A percentile compares a stretch with the other conserved stretches of the same genome.
Evolutionary conservation across 495 filamentous ascomycete genomes (phyloP).

Genomic region (Penicillium pancosmium): DNA sequence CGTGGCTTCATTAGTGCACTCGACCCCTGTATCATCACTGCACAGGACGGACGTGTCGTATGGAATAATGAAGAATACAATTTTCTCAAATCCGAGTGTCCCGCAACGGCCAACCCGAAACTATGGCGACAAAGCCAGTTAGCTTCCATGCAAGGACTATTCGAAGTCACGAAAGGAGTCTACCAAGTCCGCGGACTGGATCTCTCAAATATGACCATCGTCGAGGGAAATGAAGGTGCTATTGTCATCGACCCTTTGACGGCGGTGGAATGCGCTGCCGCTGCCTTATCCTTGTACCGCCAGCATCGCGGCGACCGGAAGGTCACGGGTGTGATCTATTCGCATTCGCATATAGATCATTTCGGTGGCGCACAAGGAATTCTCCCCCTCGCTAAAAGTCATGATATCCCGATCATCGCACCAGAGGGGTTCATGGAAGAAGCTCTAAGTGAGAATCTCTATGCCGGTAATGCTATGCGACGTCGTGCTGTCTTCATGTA

Average conservation of each 20-base stretch:
- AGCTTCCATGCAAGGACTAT: conserved; percentile 21
- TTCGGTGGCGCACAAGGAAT: conserved; percentile 25
- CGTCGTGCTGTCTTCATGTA: conserved; percentile 28
- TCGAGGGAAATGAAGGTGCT: conserved; percentile 28
- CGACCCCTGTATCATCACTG: conserved; percentile 15
- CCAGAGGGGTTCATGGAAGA: conserved; percentile 30
- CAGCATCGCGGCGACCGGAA: conserved; percentile 20
- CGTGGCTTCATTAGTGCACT: conserved; percentile 23
- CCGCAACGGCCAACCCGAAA: conserved; percentile 23
- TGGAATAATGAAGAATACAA: conserved; percentile 26
- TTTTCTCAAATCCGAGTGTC: conserved; percentile 21
- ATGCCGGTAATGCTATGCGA: conserved; percentile 25
- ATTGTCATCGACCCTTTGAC: conserved; percentile 31
- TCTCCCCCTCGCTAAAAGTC: background rate
- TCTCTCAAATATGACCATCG: conserved; percentile 29
- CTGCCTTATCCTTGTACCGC: conserved; percentile 24
- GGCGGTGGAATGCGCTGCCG: conserved; percentile 18
- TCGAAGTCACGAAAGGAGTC: conserved; percentile 25
- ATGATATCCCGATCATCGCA: conserved; percentile 24
- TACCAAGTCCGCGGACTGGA: conserved; percentile 31
- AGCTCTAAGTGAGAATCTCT: conserved; percentile 26
- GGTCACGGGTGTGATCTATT: conserved; percentile 29
- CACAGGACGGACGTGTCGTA: conserved; percentile 10
- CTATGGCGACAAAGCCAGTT: conserved; percentile 27
- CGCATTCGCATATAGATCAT: conserved; percentile 33